Base-by-base conservation (phyloP, 192 early-diverging fungal species). In the Coemansia sp. region DNA sequence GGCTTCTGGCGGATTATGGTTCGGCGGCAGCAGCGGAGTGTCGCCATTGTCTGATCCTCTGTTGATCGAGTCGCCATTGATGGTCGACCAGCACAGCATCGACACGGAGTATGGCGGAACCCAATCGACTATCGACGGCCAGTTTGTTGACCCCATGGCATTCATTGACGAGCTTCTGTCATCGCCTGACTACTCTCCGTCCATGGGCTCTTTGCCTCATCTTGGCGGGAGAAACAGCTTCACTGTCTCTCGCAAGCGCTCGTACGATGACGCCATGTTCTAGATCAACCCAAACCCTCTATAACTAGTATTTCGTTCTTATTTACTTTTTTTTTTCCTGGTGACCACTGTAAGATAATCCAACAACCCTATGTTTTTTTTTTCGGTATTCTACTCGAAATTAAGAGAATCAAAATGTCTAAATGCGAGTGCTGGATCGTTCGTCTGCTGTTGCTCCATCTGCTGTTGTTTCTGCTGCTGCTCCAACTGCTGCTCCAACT, bases 111-210 rank as follows among this genome's bases (percentile, higher is more conserved):
- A 65, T 35, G 42, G 42, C 15, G 62, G 38, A 15, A 65, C 50
- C 15, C 67, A 70, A 14, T 22, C 46, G 9, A 64, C 50, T 15
- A 53, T 61, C 0, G 69, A 75, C 34, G 52, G 67, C 11, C 73
- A 69, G 58, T 65, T 80, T 17, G 78, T 81, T 42, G 78, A 81
- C 32, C 78, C 73, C 6, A 69, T 67, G 57, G 23, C 73, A 13
- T 81, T 75, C 49, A 81, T 81, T 19, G 78, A 81, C 54, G 78
- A 81, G 50, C 64, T 81, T 13, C 63, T 75, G 20, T 52, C 78
- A 0, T 73, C 76, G 17, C 73, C 77, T 7, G 61, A 41, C n/a
- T 71, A 73, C 23, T 56, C 76, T n/a, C n/a, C 63, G 20, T 35
- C 67, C 22, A 32, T 56, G 15, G 15, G 22, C 8, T 59, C 64